Evolutionary conservation across 2,329 filamentous ascomycete genomes (phyloP), one percentile per base, ranked within the genome.

Genomic region (Metarhizium humberi): DNA sequence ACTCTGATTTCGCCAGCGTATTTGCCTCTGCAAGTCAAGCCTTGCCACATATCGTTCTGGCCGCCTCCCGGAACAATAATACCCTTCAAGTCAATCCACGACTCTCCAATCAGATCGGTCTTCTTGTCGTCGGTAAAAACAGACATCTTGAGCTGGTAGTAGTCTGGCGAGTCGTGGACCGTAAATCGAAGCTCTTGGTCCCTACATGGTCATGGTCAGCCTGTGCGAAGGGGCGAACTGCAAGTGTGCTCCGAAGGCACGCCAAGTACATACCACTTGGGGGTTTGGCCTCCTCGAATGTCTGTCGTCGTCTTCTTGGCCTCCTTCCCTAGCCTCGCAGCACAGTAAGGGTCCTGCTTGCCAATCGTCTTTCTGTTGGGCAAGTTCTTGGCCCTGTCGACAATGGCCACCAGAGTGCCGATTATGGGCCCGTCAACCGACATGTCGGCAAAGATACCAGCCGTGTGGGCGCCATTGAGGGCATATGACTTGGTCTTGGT

Each of bases 71-170:
- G 78, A 20, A 92, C 79, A 59, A 99, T 81, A 63, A 99, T 88
- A 62, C 84, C 80, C 62, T 85, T 84, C 57, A 99, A 78, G 66
- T 89, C 87, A 56, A 97, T 82, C 86, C 90, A 96, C 6, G 89
- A 85, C 72, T 99, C 94, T 61, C 94, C 94, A 64, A 99, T 96
- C 60, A 99, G 73, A 62, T 99, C 94, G 0, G 92, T 97, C 75
- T 88, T 95, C 76, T 96, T 97, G 73, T 99, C 94, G 66, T 99
- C 94, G 68, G 96, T 96, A 75, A 99, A 99, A 6, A 97, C 83
- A 3, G 92, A 96, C 16, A 97, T 80, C 69, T 99, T 99, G 56
- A 99, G 80, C 68, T 92, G 90, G 72, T 90, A 91, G 76, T 99
- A 99, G 72, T 99, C 94, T 18, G 91, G 86, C 16, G 91, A 96